These are phyloP conservation scores for Ceratocystis albifundus DNA, from an alignment of 2,329 filamentous ascomycete species.

Conservation along the genomic window DNA sequence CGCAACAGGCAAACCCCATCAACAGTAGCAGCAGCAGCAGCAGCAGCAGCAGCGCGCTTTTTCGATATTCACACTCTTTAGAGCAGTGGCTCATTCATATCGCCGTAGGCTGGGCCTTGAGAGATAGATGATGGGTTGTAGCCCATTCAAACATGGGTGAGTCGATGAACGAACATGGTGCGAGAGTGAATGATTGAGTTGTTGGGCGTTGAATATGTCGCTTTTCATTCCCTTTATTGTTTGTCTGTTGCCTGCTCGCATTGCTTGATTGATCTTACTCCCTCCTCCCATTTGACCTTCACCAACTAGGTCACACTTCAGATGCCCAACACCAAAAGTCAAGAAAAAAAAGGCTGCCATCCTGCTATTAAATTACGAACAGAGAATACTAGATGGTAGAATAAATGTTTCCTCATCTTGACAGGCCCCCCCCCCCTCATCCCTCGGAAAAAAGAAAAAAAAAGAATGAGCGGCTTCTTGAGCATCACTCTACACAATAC, in stretches of 20 bases:
- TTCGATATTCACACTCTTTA: not conserved
- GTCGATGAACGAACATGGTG: conserved; percentile 3
- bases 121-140: conserved; percentile 13
- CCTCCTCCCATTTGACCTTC: too few relatives aligned
- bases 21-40: too few relatives aligned
- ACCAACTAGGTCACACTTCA: too few relatives aligned
- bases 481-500: not conserved
- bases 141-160: conserved; percentile 18
- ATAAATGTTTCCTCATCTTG: not conserved
- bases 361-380: too few relatives aligned
- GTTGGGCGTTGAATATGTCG: not conserved
- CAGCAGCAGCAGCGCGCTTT: not conserved
- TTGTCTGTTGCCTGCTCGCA: too few relatives aligned
- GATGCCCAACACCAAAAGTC: not conserved
- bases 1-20: not conserved
- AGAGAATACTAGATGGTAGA: not conserved
- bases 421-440: not conserved
- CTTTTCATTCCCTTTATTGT: not conserved
- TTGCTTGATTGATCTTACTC: too few relatives aligned
- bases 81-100: conserved; percentile 3
- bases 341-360: not conserved
- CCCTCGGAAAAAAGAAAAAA: not conserved
- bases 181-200: not conserved
- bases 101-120: not conserved
- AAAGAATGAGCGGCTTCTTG: not conserved